Evolutionary conservation across 441 rosid genomes (phyloP), one percentile per base, ranked within the genome.

Genomic region (Arabidopsis lyrata): DNA sequence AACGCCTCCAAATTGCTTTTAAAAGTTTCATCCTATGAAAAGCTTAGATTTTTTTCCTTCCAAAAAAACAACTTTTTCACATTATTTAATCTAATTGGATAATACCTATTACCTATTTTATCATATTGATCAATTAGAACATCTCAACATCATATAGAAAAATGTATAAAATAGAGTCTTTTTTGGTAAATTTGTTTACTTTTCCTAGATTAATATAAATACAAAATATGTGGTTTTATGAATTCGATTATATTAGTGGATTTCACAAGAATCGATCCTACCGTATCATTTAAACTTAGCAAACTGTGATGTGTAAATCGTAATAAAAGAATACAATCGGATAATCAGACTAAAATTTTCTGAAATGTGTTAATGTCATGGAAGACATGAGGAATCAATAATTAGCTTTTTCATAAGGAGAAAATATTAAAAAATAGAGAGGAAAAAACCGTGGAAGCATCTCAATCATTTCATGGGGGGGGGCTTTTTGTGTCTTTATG

Each of bases 401-500:
- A 49, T 39, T 66, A 4, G 63, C 68, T 60, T 52, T 47, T 53
- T 35, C 32, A 36, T 34, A 18, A n/a, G 6, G 45, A 8, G 22
- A 29, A 35, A 6, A 22, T 18, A 32, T 32, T 3, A 35, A 60
- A 32, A 47, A 5, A 7, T 27, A 32, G 27, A 62, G 62, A 35
- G 59, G 11, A 56, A 53, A 49, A 62, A 55, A 36, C 60, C 55
- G 57, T 58, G 57, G 76, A 64, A 70, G 63, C 72, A 77, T 70
- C 72, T 70, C 56, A 77, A 77, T 77, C 80, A 77, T 77, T 77
- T 64, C 68, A 77, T 39, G 57, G 45, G 45, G 57, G 45, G 45
- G 45, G 49, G 13, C 76, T 64, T 70, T 77, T 70, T 77, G 76
- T 77, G n/a, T 77, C 72, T 77, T 64, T 77, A 64, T 70, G 80